A percentile compares a stretch with the other conserved stretches of the same genome.
Evolutionary conservation across 768 basidiomycete genomes (phyloP).

Genomic region (Mycena vulgaris): DNA sequence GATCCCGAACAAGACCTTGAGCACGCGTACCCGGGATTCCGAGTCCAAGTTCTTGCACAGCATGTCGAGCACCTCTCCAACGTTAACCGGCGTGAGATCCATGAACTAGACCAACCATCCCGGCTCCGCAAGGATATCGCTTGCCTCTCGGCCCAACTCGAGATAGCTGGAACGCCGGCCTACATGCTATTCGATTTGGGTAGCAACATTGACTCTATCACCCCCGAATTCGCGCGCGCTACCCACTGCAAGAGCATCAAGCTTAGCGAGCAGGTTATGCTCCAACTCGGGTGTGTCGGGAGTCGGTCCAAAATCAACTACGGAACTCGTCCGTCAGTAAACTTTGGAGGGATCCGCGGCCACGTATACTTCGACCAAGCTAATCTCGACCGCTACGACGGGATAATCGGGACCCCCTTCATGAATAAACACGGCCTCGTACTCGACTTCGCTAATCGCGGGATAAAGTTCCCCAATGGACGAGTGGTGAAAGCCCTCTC

Average conservation of each 20-base stretch:
- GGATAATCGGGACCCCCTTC: too few relatives aligned
- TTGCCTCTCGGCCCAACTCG: too few relatives aligned
- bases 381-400: constrained; percentile 16
- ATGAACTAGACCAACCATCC: not conserved
- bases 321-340: not conserved
- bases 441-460: constrained; percentile 10
- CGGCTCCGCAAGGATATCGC: too few relatives aligned
- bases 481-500: not conserved
- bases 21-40: too few relatives aligned
- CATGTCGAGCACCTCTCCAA: not conserved
- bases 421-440: constrained; percentile 12
- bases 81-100: not conserved
- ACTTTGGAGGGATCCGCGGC: constrained; percentile 1
- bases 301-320: constrained; percentile 9
- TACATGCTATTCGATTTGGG: too few relatives aligned
- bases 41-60: not conserved
- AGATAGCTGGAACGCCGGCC: not conserved
- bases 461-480: constrained; percentile 2
- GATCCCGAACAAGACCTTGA: not conserved
- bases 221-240: not conserved
- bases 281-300: constrained; percentile 8
- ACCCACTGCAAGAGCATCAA: not conserved
- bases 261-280: not conserved
- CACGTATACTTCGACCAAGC: constrained; percentile 17
- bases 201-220: too few relatives aligned